phyloP scores from a whole-genome alignment of 805 yeast species.

The Lipomyces spencermartinsiae region DNA sequence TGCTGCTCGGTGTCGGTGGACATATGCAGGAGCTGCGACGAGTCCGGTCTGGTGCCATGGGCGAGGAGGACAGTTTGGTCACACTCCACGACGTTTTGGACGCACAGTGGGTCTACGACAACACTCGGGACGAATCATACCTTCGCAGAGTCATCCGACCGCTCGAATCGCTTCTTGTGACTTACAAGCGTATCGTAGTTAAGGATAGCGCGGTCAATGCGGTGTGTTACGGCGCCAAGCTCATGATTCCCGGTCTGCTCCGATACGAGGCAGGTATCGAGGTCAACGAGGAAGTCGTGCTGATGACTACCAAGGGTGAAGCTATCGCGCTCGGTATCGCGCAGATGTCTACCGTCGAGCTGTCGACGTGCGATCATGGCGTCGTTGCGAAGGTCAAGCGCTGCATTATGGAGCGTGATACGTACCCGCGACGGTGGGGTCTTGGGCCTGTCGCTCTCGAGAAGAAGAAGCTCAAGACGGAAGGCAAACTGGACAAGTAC shows the following conservation, averaged over 20 bases:
- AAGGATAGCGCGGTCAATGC: conserved; percentile 96
- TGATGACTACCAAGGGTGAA: conserved; percentile 99
- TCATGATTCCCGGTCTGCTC: conserved; percentile 97
- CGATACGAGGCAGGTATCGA: conserved; percentile 98
- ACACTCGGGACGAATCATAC: conserved; percentile 95
- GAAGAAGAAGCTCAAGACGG: conserved; percentile 97
- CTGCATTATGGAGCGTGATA: conserved; percentile 99
- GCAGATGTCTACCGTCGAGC: conserved; percentile 97
- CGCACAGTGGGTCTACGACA: conserved; percentile 98
- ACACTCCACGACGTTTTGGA: conserved; percentile 97
- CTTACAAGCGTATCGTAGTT: conserved; percentile 96
- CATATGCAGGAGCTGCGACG: conserved; percentile 99
- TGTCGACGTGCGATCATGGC: conserved; percentile 97
- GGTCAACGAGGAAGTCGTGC: conserved; percentile 94
- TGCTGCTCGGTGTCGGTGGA: conserved; percentile 98
- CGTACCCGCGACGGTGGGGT: conserved; percentile 99
- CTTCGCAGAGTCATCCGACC: conserved; percentile 94
- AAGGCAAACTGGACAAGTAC: conserved; percentile 94
- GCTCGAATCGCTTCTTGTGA: conserved; percentile 87
- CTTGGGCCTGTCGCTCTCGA: conserved; percentile 97
- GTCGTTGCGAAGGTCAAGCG: conserved; percentile 98
- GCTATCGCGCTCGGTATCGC: conserved; percentile 98
- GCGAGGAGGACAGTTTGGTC: conserved; percentile 88
- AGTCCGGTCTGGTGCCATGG: conserved; percentile 95
- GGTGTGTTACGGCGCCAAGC: conserved; percentile 97